phyloP scores from a whole-genome alignment of 345 rosid genomes.

The Carallia brachiata region DNA sequence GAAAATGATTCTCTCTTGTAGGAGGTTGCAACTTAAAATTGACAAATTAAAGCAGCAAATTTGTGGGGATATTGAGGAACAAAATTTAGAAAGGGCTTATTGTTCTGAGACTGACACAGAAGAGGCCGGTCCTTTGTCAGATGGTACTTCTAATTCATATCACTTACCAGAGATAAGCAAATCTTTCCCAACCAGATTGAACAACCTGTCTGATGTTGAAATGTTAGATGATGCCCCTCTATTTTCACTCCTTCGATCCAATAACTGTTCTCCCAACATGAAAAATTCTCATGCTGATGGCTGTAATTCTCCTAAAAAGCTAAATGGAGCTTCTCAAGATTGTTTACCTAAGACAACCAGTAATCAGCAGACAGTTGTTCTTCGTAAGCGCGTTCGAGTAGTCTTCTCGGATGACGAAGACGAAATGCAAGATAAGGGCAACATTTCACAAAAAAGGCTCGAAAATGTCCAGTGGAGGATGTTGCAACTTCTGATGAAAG shows the following conservation, averaged over 20 bases:
- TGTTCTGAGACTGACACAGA: constrained; percentile 93
- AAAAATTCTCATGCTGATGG: constrained; percentile 28
- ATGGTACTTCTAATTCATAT: constrained; percentile 35
- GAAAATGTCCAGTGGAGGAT: constrained; percentile 29
- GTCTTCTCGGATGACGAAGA: constrained; percentile 88
- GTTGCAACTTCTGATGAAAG: constrained; percentile 56
- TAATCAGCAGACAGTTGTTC: constrained; percentile 46
- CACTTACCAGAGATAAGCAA: constrained; percentile 36
- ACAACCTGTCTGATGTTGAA: constrained; percentile 34
- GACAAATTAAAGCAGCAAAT: constrained; percentile 50
- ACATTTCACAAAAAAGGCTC: constrained; percentile 26
- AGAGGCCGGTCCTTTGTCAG: constrained; percentile 47
- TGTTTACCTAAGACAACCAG: constrained; percentile 38
- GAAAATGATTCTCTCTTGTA: constrained; percentile 27
- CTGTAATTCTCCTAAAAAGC: constrained; percentile 28
- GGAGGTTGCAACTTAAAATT: constrained; percentile 71
- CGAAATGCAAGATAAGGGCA: constrained; percentile 45
- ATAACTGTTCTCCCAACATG: constrained; percentile 32
- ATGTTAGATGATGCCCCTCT: constrained; percentile 61
- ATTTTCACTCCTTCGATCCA: constrained; percentile 53
- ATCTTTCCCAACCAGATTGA: constrained; percentile 36
- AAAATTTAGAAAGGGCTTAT: constrained; percentile 41
- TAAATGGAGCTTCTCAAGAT: constrained; percentile 29
- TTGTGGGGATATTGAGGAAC: constrained; percentile 33
- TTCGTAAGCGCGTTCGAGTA: constrained; percentile 67